Evolutionary conservation across 257 asterid genomes (phyloP), one percentile per base, ranked within the genome.

Genomic region (Solanum pennellii): DNA sequence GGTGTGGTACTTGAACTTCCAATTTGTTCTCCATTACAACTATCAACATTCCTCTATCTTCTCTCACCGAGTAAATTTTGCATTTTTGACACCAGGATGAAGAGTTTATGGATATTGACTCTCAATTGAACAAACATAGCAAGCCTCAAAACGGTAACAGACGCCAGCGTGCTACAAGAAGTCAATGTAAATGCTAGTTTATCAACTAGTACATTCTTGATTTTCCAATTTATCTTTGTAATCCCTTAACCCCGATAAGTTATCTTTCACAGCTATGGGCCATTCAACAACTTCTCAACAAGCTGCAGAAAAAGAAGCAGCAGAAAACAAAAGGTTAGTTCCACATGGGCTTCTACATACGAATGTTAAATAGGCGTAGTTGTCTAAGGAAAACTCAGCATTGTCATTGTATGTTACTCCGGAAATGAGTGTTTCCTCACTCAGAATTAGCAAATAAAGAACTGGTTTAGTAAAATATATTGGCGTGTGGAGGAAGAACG

Each of bases 201-300:
- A 52, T 35, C 44, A 14, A 27, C 65, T 29, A 29, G 7, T 62
- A 62, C n/a, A 21, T 83, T 68, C 83, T 56, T 42, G 42, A 86
- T 74, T 35, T 71, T 83, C 44, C 31, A 31, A 44, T 83, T 33
- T 27, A 75, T 31, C 23, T 71, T 11, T 27, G n/a, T 8, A 13
- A n/a, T 47, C 39, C 74, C 33, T 66, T 74, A 66, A 65, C 45
- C 0, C 45, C 0, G 62, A n/a, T 20, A 82, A 60, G 12, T 79
- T 45, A 15, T 52, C 23, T 85, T 83, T 92, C 94, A 96, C 94
- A 96, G 99, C 99, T 71, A 87, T 92, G 87, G 95, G 97, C 83
- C 89, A 93, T 86, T 93, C 96, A 20, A 44, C 88, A 29, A 12
- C 87, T 42, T 88, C 92, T 88, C 93, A 89, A 39, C 91, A 89